Evolutionary conservation across 306 rosid genomes (phyloP), one percentile per base, ranked within the genome.

Genomic region (Malus fusca): DNA sequence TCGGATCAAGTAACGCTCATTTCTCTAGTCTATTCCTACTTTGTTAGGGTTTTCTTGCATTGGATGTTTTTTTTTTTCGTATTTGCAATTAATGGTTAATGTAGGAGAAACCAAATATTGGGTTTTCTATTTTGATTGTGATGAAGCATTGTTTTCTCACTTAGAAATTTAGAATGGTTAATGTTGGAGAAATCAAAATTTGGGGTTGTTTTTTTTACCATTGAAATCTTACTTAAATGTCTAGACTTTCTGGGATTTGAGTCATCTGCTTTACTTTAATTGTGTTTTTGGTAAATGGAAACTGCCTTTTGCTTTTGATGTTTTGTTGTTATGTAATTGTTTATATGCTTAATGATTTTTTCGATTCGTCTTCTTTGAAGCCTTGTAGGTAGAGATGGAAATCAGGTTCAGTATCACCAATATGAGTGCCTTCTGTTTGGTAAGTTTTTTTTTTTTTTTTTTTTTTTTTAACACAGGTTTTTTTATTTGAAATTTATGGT

Each of bases 381-480:
- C 59, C 35, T 33, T 14, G 22, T 48, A 19, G 40, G 53, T 68
- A 64, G n/a, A 68, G 75, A 94, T 94, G 98, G 98, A 87, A 84
- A 86, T 28, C 82, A 77, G 44, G 80, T 74, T 73, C 87, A 85
- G 37, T 82, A 73, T 61, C 75, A 75, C 75, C 86, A 87, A 73
- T 90, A 85, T 51, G 93, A 94, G 3, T 94, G 95, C 77, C 93
- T 91, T 82, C 70, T 94, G 52, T 91, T 91, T 65, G 98, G 97
- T 94, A 79, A 68, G 80, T 35, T 33, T 6, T 33, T 35, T 1
- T 33, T 6, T 33, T 35, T 1, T 5, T 1, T 58, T 42, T 61
- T 74, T 55, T 0, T 58, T 42, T 61, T 74, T 55, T 5, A 43
- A 15, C 8, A 26, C 26, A 35, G 5, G 53, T 31, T 42, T 58